Evolutionary conservation across 129 eudicot species (phyloP).

Genomic region (Glebionis coronaria): DNA sequence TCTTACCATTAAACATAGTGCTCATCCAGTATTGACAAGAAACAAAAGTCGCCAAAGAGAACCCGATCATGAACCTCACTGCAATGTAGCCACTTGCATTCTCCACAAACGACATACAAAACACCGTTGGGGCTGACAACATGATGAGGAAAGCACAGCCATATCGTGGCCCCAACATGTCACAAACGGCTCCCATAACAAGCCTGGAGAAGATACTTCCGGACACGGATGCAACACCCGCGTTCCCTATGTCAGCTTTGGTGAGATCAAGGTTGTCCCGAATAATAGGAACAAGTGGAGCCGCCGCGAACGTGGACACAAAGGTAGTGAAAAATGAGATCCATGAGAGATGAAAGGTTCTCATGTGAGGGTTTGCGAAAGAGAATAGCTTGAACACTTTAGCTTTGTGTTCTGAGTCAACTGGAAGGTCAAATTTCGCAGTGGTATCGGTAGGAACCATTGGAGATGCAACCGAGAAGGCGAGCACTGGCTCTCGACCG

Average conservation of each 20-base stretch:
- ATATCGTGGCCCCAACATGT: constrained; percentile 56
- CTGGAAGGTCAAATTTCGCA: neutral
- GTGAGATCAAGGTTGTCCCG: constrained; percentile 57
- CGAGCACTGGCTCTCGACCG: constrained; percentile 8
- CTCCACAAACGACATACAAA: constrained; percentile 53
- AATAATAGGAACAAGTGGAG: constrained; percentile 58
- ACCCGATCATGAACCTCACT: constrained; percentile 60
- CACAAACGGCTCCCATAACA: constrained; percentile 55
- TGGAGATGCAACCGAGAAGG: constrained; percentile 12
- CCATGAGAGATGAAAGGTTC: constrained; percentile 63
- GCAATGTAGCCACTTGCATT: constrained; percentile 44
- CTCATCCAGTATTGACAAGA: constrained; percentile 77
- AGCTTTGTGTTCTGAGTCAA: constrained; percentile 3
- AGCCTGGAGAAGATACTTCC: constrained; percentile 64
- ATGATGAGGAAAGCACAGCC: constrained; percentile 59
- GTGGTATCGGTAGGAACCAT: neutral
- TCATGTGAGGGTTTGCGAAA: constrained; percentile 46
- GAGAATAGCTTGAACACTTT: constrained; percentile 9
- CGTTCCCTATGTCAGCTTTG: constrained; percentile 55
- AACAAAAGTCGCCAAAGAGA: constrained; percentile 58
- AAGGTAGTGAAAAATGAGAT: constrained; percentile 50
- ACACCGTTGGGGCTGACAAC: constrained; percentile 53
- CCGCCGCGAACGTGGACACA: constrained; percentile 60
- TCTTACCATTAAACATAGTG: constrained; percentile 56
- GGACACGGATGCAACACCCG: constrained; percentile 52